These are phyloP conservation scores for Castanospermum australe DNA, from an alignment of 306 rosid genomes.

Conservation along the genomic window DNA sequence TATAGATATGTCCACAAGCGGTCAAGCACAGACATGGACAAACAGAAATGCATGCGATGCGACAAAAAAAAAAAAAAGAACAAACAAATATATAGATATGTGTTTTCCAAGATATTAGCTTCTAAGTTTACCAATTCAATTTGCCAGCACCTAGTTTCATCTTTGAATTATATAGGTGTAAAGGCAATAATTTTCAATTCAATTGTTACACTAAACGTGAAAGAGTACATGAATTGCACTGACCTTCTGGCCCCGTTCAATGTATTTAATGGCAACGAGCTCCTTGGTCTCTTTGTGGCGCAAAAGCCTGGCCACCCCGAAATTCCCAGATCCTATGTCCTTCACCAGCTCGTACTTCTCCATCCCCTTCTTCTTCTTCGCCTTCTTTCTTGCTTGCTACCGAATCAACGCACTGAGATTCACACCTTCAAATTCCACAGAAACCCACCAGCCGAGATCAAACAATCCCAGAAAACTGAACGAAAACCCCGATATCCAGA, in stretches of 20 bases:
- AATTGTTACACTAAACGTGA: not conserved
- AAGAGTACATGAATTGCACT: not conserved
- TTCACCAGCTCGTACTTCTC: constrained; percentile 79
- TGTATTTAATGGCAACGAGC: constrained; percentile 85
- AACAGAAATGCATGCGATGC: not conserved
- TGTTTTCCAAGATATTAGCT: not conserved
- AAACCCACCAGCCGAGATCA: not conserved
- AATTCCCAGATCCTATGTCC: constrained; percentile 88
- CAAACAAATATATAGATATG: not conserved
- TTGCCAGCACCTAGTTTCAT: not conserved
- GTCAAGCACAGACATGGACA: not conserved
- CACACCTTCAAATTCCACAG: not conserved
- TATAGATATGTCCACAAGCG: not conserved
- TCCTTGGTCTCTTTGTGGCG: constrained; percentile 69
- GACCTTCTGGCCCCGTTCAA: constrained; percentile 72
- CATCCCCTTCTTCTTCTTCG: constrained; percentile 35
- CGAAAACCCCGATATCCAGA: not conserved
- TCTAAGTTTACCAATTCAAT: not conserved
- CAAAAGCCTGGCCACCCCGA: constrained; percentile 86
- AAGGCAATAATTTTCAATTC: not conserved
- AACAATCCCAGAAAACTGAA: not conserved
- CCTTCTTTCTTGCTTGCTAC: not conserved
- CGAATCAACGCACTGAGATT: not conserved
- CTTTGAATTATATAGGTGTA: not conserved
- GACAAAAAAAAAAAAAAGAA: not conserved